These are phyloP conservation scores for Flaveria ramosissima DNA, from an alignment of 129 eudicot genomes.

Conservation along the genomic window DNA sequence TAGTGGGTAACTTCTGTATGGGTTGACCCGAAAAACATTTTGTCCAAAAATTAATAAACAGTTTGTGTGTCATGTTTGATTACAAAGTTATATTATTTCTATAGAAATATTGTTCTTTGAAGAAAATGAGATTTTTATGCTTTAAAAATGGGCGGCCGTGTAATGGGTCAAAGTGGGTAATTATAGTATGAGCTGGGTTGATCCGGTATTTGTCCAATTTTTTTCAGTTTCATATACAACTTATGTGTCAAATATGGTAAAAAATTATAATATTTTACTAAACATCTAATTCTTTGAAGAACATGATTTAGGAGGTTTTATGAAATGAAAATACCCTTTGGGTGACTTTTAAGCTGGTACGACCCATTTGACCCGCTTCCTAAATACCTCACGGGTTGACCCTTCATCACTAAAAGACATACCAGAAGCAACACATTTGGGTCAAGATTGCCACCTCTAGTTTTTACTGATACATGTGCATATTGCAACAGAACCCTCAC, in stretches of 20 bases:
- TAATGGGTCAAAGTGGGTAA: not conserved
- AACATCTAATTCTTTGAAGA: not conserved
- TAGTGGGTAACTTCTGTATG: not conserved
- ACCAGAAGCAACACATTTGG: not conserved
- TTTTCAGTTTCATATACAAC: not conserved
- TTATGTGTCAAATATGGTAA: not conserved
- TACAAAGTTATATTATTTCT: not conserved
- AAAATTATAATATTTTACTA: not conserved
- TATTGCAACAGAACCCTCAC: slow-evolving; percentile 3
- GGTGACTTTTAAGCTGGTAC: not conserved
- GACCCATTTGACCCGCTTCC: not conserved
- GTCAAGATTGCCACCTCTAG: slow-evolving; percentile 11
- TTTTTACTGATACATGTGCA: not conserved
- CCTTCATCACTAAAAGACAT: not conserved
- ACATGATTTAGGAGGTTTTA: not conserved
- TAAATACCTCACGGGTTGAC: not conserved
- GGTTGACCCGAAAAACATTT: not conserved
- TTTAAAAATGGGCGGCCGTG: not conserved
- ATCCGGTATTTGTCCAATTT: not conserved
- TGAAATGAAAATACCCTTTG: not conserved
- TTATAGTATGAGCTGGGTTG: not conserved
- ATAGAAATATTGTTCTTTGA: not conserved
- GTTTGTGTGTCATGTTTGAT: not conserved
- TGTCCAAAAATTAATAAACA: not conserved
- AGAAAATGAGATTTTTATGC: not conserved